Base-by-base conservation (phyloP, 305 asterid genomes). In the Petunia hybrid region DNA sequence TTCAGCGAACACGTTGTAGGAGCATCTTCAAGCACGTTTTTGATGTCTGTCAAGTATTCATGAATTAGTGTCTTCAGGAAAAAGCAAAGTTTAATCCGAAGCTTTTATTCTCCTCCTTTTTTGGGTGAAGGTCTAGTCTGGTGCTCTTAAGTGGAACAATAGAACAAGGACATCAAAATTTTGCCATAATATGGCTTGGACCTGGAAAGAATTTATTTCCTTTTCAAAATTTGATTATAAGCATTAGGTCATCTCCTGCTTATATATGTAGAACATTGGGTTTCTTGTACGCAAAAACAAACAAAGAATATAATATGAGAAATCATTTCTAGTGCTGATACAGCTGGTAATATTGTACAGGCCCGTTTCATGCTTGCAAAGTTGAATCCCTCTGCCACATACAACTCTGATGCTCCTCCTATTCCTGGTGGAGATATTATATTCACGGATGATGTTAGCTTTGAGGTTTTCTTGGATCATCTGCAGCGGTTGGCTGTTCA, bases 401-500 rank as follows among this genome's bases (percentile, higher is more conserved):
- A 96, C 85, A 96, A 90, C 85, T 89, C 98, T 57, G 97, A 94
- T 85, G 84, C 87, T 61, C 90, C 86, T 80, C 88, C 86, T 63
- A 87, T 80, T 76, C 94, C 95, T 76, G 97, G 97, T 36, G 98
- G 99, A 46, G 98, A 94, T 84, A 87, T 97, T 75, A 90, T 97
- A 78, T 94, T 93, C 87, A 97, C 99, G 2, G 99, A 97, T 84
- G 99, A 97, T 83, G 99, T 97, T 85, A 94, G 98, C 92, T 93
- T 97, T 82, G 98, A 93, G 90, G 97, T 97, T 77, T 97, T 97
- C 92, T 86, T 95, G 83, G 98, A 96, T 85, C 99, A 96, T 88
- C 98, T 96, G 80, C 98, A 93, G 89, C 97, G 98, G 79, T 82
- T 96, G 93, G 95, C 95, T 65, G 99, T 94, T 87, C 99, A 96